A percentile compares a stretch with the other conserved stretches of the same genome.
Conservation (phyloP, 1,139 yeast species). For the Candida anutae region DNA sequence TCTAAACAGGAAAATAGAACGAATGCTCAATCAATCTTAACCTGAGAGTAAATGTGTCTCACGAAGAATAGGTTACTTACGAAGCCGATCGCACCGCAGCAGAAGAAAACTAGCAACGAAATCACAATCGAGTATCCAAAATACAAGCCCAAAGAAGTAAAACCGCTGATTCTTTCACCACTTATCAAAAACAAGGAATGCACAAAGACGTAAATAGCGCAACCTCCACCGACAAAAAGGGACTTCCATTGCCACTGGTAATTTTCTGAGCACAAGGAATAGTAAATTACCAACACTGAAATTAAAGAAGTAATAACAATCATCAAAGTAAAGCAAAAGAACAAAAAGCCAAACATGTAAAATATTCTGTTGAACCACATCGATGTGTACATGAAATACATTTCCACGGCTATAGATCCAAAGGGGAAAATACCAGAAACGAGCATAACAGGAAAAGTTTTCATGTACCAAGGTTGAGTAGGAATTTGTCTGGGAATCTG, state of each 20-base stretch:
- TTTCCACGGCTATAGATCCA: conserved; percentile 89
- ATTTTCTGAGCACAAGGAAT: conserved; percentile 82
- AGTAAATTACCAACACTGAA: conserved; percentile 73
- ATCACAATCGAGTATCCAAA: conserved; percentile 79
- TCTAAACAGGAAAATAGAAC: background rate
- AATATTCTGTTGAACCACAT: conserved; percentile 91
- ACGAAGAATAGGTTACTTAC: conserved; percentile 67
- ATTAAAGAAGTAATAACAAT: conserved; percentile 75
- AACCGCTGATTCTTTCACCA: conserved; percentile 59
- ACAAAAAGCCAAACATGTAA: conserved; percentile 96
- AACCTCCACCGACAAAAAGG: conserved; percentile 82
- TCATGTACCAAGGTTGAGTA: conserved; percentile 77
- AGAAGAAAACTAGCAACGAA: conserved; percentile 63
- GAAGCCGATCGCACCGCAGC: conserved; percentile 88
- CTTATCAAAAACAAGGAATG: conserved; percentile 74
- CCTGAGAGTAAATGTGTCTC: conserved; percentile 71
- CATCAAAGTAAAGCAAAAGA: conserved; percentile 80
- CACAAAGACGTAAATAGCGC: conserved; percentile 74
- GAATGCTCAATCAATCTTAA: conserved; percentile 61
- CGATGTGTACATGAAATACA: conserved; percentile 81
- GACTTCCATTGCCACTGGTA: conserved; percentile 98
- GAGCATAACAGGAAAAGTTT: conserved; percentile 57
- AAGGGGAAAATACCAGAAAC: conserved; percentile 92
- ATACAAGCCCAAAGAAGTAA: conserved; percentile 70
- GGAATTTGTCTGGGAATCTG: conserved; percentile 97